phyloP scores from a whole-genome alignment of 441 rosid genomes.

The Erysimum cheiri region DNA sequence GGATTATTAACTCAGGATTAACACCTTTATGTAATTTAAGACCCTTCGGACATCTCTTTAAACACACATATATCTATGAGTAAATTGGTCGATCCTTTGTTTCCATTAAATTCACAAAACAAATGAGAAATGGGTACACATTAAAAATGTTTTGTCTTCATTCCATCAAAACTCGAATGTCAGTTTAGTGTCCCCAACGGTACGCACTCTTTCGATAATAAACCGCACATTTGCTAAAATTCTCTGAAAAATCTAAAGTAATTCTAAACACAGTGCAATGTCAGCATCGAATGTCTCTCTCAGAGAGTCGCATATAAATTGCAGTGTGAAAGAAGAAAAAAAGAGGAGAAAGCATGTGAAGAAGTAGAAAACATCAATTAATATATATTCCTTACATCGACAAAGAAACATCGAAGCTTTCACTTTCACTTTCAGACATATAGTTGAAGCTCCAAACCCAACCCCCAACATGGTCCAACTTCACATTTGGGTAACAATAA shows the following conservation, averaged over 20 bases:
- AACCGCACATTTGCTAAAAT: conserved; percentile 28
- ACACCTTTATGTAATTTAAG: not conserved
- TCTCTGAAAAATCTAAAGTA: conserved; percentile 9
- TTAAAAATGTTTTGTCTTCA: conserved; percentile 30
- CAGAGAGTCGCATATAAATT: not conserved
- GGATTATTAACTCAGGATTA: conserved; percentile 7
- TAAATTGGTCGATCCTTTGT: not conserved
- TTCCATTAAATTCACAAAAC: conserved; percentile 6
- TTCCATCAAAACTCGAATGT: conserved; percentile 24
- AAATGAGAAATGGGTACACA: conserved; percentile 16
- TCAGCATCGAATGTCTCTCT: conserved; percentile 33
- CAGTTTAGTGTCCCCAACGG: conserved; percentile 4
- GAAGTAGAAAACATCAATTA: conserved; percentile 12
- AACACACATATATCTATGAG: not conserved
- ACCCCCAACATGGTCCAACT: conserved; percentile 55
- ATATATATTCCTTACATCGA: conserved; percentile 21
- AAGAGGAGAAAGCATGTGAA: conserved; percentile 31
- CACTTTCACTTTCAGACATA: conserved; percentile 25
- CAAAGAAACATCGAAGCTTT: conserved; percentile 34
- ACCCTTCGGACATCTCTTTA: not conserved
- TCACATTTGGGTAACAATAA: conserved; percentile 43
- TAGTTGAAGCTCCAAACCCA: conserved; percentile 25
- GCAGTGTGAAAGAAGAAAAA: conserved; percentile 14
- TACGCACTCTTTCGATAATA: conserved; percentile 33
- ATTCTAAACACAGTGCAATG: conserved; percentile 36